Evolutionary conservation across 2,329 filamentous ascomycete genomes (phyloP).

Genomic region (Talaromyces sp.): DNA sequence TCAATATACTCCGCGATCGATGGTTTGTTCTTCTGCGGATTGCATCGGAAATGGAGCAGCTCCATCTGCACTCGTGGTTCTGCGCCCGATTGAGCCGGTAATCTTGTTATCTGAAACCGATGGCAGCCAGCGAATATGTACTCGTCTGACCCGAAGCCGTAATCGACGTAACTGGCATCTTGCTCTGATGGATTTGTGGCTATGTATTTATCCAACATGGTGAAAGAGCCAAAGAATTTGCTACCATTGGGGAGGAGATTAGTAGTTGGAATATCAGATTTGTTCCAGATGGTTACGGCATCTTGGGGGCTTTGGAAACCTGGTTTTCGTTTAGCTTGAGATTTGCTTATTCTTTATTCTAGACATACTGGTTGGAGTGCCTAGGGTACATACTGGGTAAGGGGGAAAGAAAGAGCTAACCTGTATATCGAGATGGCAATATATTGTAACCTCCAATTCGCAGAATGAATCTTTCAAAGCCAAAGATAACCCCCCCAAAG

Average conservation of each 20-base stretch:
- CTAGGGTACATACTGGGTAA: no score
- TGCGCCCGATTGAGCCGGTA: not conserved
- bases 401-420: not conserved
- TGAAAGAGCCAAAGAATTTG: constrained; percentile 16
- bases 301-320: not conserved
- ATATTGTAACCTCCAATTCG: constrained; percentile 2
- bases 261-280: not conserved
- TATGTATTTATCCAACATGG: constrained; percentile 17
- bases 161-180: constrained; percentile 17
- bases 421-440: constrained; percentile 3
- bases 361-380: not conserved
- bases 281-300: constrained; percentile 12
- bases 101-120: constrained; percentile 16
- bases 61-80: constrained; percentile 12
- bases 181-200: not conserved
- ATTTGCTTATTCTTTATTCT: not conserved
- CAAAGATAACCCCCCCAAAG: constrained; percentile 18
- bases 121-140: constrained; percentile 17
- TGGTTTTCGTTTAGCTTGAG: not conserved
- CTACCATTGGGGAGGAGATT: constrained; percentile 15
- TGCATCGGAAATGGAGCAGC: constrained; percentile 18
- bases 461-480: constrained; percentile 13
- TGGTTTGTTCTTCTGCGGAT: constrained; percentile 17
- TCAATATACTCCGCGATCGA: constrained; percentile 10
- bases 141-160: constrained; percentile 18